Conservation (phyloP, 495 filamentous ascomycete genomes). For the Penicillium simplicissimum region DNA sequence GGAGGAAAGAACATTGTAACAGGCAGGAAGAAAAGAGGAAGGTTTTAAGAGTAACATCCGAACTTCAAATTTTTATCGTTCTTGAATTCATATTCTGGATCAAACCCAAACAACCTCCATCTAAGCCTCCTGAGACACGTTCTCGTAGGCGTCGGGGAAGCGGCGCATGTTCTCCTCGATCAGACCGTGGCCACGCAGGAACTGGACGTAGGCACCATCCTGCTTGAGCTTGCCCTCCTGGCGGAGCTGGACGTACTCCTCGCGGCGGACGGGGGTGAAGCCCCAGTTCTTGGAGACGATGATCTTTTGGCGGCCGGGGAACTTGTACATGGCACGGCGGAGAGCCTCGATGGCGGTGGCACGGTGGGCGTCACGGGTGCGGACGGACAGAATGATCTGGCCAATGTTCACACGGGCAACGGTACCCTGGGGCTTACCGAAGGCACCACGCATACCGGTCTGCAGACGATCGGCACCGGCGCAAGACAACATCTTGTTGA, state of each 20-base stretch:
- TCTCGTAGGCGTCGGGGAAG: constrained; percentile 88
- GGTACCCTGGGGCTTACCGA: constrained; percentile 96
- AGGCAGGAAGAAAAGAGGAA: constrained; percentile 13
- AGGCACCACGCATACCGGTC: constrained; percentile 99
- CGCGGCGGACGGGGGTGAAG: constrained; percentile 95
- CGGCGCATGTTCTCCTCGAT: constrained; percentile 83
- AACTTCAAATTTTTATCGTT: constrained; percentile 29
- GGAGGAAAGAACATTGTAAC: constrained; percentile 14
- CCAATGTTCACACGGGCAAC: constrained; percentile 99
- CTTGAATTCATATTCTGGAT: constrained; percentile 33
- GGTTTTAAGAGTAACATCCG: constrained; percentile 28
- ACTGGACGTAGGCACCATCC: constrained; percentile 99
- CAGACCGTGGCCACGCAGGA: constrained; percentile 86
- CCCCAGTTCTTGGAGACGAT: constrained; percentile 99
- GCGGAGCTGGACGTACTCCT: constrained; percentile 93
- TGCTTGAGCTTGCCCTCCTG: constrained; percentile 84
- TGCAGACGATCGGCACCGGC: constrained; percentile 99
- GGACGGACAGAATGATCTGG: constrained; percentile 94
- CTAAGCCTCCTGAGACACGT: constrained; percentile 50
- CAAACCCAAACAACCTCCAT: constrained; percentile 33
- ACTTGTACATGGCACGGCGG: constrained; percentile 99
- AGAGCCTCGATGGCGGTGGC: constrained; percentile 95
- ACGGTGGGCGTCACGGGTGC: constrained; percentile 90
- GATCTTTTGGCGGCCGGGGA: constrained; percentile 99
- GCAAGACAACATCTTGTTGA: constrained; percentile 99